Conservation (phyloP, 768 basidiomycete species). For the Termitomyces bulborhizus region DNA sequence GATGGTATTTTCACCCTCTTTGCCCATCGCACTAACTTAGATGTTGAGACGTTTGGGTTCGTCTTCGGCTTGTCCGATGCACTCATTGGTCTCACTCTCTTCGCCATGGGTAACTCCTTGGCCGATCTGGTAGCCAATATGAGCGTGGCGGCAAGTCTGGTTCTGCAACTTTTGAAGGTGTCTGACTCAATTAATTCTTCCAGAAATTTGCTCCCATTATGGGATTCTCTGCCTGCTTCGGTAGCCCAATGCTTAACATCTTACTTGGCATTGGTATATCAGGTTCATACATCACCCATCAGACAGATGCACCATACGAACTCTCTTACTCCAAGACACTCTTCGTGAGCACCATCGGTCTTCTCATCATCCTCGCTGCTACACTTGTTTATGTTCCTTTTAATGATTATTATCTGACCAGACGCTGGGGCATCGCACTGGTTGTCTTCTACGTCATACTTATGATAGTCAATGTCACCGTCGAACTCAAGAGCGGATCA, state of each 20-base stretch:
- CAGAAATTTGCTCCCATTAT: conserved; percentile 86
- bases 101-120: conserved; percentile 93
- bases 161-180: background rate
- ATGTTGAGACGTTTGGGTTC: conserved; percentile 75
- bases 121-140: conserved; percentile 97
- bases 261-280: conserved; percentile 89
- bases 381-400: conserved; percentile 83
- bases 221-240: conserved; percentile 95
- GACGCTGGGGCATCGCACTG: conserved; percentile 78
- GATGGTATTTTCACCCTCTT: conserved; percentile 9
- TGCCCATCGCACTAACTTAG: background rate
- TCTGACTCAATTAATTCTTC: background rate
- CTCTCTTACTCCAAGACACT: conserved; percentile 80
- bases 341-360: conserved; percentile 74
- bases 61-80: conserved; percentile 96
- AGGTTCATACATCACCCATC: conserved; percentile 76
- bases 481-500: conserved; percentile 50
- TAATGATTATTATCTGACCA: conserved; percentile 75
- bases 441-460: conserved; percentile 67
- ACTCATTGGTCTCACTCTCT: conserved; percentile 94
- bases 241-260: conserved; percentile 90
- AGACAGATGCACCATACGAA: conserved; percentile 56
- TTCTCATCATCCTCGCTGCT: conserved; percentile 66
- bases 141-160: conserved; percentile 74
- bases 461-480: conserved; percentile 74